Evolutionary conservation across 176 grass and related monocot genomes (phyloP).

Genomic region (Puccinellia tenuiflora): DNA sequence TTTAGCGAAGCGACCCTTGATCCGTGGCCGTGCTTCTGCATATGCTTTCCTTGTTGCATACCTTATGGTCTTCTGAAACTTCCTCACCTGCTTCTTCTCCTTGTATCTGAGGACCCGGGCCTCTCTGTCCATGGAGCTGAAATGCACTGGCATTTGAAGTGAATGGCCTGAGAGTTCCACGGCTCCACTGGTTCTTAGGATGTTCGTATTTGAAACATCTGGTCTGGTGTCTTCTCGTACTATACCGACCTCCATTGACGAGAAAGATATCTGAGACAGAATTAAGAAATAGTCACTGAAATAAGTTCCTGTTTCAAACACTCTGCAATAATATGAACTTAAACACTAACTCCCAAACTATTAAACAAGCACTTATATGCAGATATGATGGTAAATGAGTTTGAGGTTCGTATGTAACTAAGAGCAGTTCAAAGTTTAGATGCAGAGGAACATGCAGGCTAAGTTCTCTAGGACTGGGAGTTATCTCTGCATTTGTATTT

Average conservation of each 20-base stretch:
- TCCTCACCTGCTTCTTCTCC: constrained; percentile 48
- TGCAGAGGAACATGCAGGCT: not conserved
- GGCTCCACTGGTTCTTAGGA: not conserved
- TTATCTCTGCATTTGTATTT: constrained; percentile 1
- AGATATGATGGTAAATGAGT: not conserved
- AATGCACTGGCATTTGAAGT: constrained; percentile 30
- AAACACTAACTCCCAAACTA: not conserved
- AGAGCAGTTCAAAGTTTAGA: not conserved
- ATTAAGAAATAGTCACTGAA: constrained; percentile 27
- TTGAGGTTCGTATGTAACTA: not conserved
- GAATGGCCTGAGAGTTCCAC: not conserved
- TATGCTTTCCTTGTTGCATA: constrained; percentile 58
- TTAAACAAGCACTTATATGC: not conserved
- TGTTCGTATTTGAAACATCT: constrained; percentile 41
- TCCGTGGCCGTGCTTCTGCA: constrained; percentile 47
- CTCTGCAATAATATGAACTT: not conserved
- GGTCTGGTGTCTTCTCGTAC: constrained; percentile 29
- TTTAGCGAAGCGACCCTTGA: constrained; percentile 67
- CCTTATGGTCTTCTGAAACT: constrained; percentile 48
- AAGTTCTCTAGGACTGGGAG: not conserved
- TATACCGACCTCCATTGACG: constrained; percentile 52
- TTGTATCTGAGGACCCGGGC: constrained; percentile 53
- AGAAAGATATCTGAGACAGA: constrained; percentile 58
- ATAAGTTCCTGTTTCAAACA: not conserved
- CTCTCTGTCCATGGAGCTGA: constrained; percentile 45